Conservation (phyloP, 169 alveolate genomes). For the Eimeria praecox region DNA sequence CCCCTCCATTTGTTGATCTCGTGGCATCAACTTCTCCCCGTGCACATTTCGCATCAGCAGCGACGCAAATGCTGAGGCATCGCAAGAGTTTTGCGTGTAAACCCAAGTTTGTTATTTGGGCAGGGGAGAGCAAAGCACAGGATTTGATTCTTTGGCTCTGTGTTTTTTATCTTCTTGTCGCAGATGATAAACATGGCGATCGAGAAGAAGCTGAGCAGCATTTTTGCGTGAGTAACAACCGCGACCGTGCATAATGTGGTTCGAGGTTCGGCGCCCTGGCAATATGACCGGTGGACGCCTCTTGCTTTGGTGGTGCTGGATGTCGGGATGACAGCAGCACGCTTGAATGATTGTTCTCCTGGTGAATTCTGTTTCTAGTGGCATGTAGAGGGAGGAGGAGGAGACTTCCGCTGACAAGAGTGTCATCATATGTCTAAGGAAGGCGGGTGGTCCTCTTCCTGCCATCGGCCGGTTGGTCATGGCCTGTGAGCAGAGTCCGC, state of each 20-base stretch:
- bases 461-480: slow-evolving; percentile 46
- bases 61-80: neutral
- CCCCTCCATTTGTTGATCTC: neutral
- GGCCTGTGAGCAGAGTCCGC: slow-evolving; percentile 47
- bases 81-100: neutral
- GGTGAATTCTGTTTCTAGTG: neutral
- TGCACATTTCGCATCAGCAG: neutral
- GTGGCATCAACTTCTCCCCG: neutral
- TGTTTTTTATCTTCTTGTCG: neutral
- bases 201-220: slow-evolving; percentile 36
- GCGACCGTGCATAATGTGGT: slow-evolving; percentile 20
- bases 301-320: slow-evolving; percentile 14
- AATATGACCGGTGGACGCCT: slow-evolving; percentile 1
- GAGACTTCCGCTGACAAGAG: neutral
- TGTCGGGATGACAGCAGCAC: neutral
- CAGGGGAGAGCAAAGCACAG: neutral
- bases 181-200: slow-evolving; percentile 65
- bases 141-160: neutral
- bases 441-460: slow-evolving; percentile 49
- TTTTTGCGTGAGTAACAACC: slow-evolving; percentile 24
- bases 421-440: neutral
- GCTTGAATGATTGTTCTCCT: neutral
- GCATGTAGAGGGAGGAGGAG: slow-evolving; percentile 3
- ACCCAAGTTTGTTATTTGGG: neutral
- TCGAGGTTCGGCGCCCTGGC: slow-evolving; percentile 8